Evolutionary conservation across 2,329 filamentous ascomycete species (phyloP).

Genomic region (Arthrobotrys pseudoclavata): DNA sequence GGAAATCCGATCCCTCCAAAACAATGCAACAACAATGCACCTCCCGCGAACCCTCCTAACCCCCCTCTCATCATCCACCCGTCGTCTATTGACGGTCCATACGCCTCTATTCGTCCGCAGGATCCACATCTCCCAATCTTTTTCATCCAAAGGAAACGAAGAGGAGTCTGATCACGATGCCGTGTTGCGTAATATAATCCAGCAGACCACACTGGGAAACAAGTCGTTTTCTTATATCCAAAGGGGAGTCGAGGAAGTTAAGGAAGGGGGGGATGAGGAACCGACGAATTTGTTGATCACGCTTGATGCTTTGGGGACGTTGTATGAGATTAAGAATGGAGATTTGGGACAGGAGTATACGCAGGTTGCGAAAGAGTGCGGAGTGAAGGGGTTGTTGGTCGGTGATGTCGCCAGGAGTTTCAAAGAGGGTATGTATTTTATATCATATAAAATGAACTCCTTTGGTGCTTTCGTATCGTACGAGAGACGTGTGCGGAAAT

Average conservation of each 20-base stretch:
- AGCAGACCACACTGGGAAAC: not conserved
- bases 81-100: not conserved
- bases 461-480: no score
- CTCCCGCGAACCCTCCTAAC: slow-evolving; percentile 3
- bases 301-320: slow-evolving; percentile 77
- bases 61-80: not conserved
- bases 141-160: not conserved
- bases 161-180: not conserved
- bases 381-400: slow-evolving; percentile 68
- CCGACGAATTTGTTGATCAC: slow-evolving; percentile 69
- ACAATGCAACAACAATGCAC: not conserved
- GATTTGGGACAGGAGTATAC: slow-evolving; percentile 72
- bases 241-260: no score
- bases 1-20: not conserved
- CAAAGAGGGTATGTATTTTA: slow-evolving; percentile 64
- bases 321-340: slow-evolving; percentile 70
- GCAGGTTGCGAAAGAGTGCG: slow-evolving; percentile 70
- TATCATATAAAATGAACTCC: slow-evolving; percentile 9
- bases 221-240: not conserved
- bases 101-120: not conserved
- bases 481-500: no score
- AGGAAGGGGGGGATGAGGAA: not conserved
- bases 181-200: not conserved
- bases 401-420: slow-evolving; percentile 67
- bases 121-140: not conserved